phyloP scores from a whole-genome alignment of 148 eudicot species.

The Silene conica region DNA sequence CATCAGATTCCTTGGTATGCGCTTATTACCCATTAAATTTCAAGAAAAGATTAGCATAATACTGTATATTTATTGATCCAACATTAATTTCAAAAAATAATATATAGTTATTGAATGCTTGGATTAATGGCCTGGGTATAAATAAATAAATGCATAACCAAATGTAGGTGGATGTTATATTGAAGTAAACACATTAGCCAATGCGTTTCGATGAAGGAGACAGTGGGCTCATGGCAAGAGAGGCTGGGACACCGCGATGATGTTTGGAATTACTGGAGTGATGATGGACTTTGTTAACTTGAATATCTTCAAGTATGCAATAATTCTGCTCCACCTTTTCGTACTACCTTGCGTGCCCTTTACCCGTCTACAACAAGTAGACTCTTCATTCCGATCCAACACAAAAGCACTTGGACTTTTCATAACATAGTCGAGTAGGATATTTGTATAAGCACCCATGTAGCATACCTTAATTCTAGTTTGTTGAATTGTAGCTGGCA shows the following conservation, averaged over 20 bases:
- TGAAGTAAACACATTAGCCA: constrained; percentile 52
- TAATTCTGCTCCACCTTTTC: not conserved
- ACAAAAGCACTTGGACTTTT: not conserved
- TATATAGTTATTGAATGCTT: not conserved
- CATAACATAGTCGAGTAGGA: too few species aligned
- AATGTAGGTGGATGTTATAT: constrained; percentile 69
- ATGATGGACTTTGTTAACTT: constrained; percentile 64
- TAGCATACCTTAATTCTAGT: not conserved
- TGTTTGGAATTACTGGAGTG: constrained; percentile 73
- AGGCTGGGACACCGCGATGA: constrained; percentile 74
- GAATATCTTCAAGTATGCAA: constrained; percentile 56
- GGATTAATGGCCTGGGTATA: too few species aligned
- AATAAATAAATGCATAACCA: not conserved
- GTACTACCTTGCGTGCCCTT: not conserved
- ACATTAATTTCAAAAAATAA: too few species aligned
- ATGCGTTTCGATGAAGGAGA: constrained; percentile 78
- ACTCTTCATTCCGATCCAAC: too few species aligned
- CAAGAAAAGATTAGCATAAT: not conserved
- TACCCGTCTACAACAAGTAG: too few species aligned
- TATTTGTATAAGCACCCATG: not conserved
- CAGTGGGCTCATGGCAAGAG: constrained; percentile 78
- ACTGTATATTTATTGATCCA: not conserved
- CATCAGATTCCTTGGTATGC: constrained; percentile 82
- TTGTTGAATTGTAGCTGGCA: constrained; percentile 50
- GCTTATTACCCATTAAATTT: not conserved